phyloP scores from a whole-genome alignment of 1,139 yeast genomes.

The Saccharomyces hybrid region DNA sequence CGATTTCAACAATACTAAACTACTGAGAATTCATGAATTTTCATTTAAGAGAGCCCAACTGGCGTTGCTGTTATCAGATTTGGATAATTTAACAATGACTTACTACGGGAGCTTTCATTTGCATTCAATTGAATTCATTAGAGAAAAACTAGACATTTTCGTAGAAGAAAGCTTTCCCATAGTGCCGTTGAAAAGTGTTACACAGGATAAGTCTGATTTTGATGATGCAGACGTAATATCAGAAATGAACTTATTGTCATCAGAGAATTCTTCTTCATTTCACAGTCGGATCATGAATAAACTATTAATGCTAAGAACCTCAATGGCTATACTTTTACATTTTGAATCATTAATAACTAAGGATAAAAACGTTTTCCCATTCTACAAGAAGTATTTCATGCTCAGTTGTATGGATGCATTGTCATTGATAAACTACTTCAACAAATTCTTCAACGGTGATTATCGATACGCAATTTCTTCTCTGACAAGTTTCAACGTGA shows the following conservation, averaged over 20 bases:
- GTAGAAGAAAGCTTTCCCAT: constrained; percentile 16
- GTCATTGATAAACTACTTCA: constrained; percentile 11
- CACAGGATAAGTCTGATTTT: constrained; percentile 1
- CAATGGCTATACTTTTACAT: constrained; percentile 19
- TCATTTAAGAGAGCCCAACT: constrained; percentile 22
- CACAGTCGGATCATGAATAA: constrained; percentile 15
- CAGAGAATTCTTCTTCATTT: constrained; percentile 9
- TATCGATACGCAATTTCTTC: constrained; percentile 11
- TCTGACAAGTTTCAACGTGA: constrained; percentile 13
- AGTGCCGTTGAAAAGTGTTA: constrained; percentile 8
- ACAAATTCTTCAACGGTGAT: constrained; percentile 11
- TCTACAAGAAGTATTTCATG: constrained; percentile 15
- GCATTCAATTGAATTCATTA: constrained; percentile 12
- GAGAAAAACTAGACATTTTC: constrained; percentile 11
- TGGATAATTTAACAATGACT: constrained; percentile 22
- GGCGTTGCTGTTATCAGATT: constrained; percentile 20
- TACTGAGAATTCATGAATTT: constrained; percentile 17
- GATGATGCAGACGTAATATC: not conserved
- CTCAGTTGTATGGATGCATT: constrained; percentile 13
- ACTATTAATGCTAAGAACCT: constrained; percentile 15
- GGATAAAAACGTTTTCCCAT: constrained; percentile 10
- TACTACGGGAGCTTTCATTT: constrained; percentile 19
- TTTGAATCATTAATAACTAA: constrained; percentile 14
- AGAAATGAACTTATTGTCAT: constrained; percentile 6
- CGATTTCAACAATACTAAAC: constrained; percentile 6